phyloP scores from a whole-genome alignment of 306 rosid species.

The Oxytropis ochrocephala region DNA sequence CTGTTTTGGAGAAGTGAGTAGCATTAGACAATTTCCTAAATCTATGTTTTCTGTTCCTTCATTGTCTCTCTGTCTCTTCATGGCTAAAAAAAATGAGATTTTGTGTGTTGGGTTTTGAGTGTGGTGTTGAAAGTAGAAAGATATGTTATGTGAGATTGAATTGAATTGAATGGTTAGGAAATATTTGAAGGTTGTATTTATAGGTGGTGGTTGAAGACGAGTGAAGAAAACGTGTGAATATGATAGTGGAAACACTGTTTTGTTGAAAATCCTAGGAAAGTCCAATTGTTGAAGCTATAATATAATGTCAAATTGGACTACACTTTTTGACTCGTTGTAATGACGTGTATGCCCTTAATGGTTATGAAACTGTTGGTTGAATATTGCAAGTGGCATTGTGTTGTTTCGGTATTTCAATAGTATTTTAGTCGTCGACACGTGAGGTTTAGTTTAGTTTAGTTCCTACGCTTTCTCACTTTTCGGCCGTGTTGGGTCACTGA shows the following conservation, averaged over 20 bases:
- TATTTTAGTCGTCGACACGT: not conserved
- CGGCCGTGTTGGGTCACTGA: conserved; percentile 15
- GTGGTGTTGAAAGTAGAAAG: not conserved
- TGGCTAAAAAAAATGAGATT: not conserved
- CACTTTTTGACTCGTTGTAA: conserved; percentile 13
- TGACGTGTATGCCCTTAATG: not conserved
- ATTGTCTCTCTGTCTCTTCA: conserved; percentile 43
- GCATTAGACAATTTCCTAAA: conserved; percentile 34
- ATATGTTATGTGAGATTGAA: not conserved
- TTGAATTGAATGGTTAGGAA: not conserved
- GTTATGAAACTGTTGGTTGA: not conserved
- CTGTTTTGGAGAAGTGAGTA: conserved; percentile 30
- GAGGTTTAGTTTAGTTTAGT: not conserved
- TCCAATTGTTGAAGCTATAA: not conserved
- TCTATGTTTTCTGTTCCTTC: conserved; percentile 12
- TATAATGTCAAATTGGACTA: not conserved
- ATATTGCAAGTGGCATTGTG: not conserved
- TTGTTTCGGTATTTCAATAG: not conserved
- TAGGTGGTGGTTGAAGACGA: not conserved
- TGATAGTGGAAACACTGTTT: not conserved
- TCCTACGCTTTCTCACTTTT: not conserved
- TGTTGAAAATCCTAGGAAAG: not conserved
- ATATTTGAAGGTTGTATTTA: not conserved
- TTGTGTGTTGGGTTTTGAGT: not conserved
- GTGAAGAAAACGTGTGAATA: not conserved